Base-by-base conservation (phyloP, 2,329 filamentous ascomycete genomes). In the Apiospora hydei region DNA sequence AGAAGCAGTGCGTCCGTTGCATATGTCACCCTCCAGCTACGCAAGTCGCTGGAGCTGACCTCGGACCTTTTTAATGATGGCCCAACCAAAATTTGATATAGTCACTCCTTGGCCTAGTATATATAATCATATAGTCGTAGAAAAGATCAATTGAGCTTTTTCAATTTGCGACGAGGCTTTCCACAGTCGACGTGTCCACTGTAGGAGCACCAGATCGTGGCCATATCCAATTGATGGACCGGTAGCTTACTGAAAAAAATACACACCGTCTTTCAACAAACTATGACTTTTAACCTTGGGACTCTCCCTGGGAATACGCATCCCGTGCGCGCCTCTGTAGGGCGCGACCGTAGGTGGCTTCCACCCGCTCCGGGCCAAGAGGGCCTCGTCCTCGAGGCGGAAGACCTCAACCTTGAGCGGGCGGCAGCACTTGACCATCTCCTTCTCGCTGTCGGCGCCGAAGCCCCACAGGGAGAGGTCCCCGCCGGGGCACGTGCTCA, bases 391-490 rank as follows among this genome's bases (percentile, higher is more conserved):
- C 41, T 84, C 81, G 18, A 96, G 81, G 72, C 86, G 85, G 80
- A 90, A 95, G 0, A 96, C 90, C 76, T 95, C 90, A 0, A 96
- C 92, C 67, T 90, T 90, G 7, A 96, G 86, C 0, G 93, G 93
- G 10, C 93, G 88, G 81, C 92, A 94, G 74, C 90, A 92, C 72
- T 89, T 89, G 76, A 88, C 81, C 88, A 94, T 94, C 70, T 90
- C 91, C 77, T 90, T 88, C 74, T 90, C 89, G 81, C 89, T 91
- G 67, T 88, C 88, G 61, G 87, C 89, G 16, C 92, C 91, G 86
- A 94, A 96, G 0, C 93, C 93, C 93, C 93, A 96, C n/a, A 89
- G 85, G 0, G 92, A 94, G 67, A 96, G 83, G 79, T 96, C 94
- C 0, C 94, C 94, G 1, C 94, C 94, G 0, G 94, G 94, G 78